phyloP scores from a whole-genome alignment of 2,329 filamentous ascomycete species.

The Myriosclerotinia duriaeana region DNA sequence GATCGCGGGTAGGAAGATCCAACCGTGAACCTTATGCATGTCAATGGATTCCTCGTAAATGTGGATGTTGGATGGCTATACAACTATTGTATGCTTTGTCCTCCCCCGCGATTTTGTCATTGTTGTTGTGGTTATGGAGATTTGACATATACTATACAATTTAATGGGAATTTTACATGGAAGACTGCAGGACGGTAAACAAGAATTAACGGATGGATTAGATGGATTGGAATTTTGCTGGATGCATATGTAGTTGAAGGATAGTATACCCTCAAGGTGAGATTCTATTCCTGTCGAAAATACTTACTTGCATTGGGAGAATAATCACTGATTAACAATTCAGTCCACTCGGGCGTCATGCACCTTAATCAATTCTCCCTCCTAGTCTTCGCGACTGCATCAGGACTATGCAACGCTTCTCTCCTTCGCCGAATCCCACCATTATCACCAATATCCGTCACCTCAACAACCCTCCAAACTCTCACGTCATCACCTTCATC shows the following conservation, averaged over 20 bases:
- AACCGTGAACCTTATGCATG: conserved; percentile 12
- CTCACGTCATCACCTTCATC: not conserved
- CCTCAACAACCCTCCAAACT: conserved; percentile 1
- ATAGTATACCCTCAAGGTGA: conserved; percentile 1
- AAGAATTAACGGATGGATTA: not conserved
- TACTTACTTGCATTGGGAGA: not conserved
- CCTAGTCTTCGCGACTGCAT: conserved; percentile 13
- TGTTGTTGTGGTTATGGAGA: not conserved
- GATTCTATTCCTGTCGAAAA: not conserved
- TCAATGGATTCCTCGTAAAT: not conserved
- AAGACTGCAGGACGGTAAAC: conserved; percentile 12
- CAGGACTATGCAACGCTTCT: conserved; percentile 15
- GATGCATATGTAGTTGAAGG: conserved; percentile 5
- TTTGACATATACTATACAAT: not conserved
- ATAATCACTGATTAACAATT: not conserved
- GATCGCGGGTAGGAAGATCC: not conserved
- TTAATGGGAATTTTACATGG: not conserved
- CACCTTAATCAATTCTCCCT: conserved; percentile 7
- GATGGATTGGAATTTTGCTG: conserved; percentile 8
- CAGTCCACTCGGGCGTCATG: conserved; percentile 11
- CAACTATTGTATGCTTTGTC: not conserved
- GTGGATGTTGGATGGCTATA: not conserved
- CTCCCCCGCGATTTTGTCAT: conserved; percentile 5
- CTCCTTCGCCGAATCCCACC: not conserved
- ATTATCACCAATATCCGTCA: not conserved